Percentiles rank a stretch among this genome's conserved stretches.
These are phyloP conservation scores for Brassica juncea DNA, from an alignment of 345 rosid species.

Conservation along the genomic window DNA sequence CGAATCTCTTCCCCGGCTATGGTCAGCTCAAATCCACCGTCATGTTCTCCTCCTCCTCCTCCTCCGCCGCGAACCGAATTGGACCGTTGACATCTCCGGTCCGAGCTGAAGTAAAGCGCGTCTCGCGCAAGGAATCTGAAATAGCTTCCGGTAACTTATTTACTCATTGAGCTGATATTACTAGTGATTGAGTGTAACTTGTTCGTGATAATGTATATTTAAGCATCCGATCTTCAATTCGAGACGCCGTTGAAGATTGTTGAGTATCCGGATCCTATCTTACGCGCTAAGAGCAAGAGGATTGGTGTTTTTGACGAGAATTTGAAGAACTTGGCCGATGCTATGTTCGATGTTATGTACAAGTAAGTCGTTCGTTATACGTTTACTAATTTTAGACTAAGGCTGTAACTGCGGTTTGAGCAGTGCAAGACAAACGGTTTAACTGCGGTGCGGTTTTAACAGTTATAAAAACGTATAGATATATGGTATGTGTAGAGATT, in stretches of 20 bases:
- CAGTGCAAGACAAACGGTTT: no score
- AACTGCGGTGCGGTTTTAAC: no score
- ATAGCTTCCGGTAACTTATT: constrained; percentile 54
- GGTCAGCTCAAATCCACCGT: constrained; percentile 33
- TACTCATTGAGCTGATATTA: background rate
- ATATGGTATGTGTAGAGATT: no score
- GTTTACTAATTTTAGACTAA: background rate
- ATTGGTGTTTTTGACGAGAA: constrained; percentile 72
- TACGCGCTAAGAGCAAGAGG: constrained; percentile 75
- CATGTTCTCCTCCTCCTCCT: constrained; percentile 27
- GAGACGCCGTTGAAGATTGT: constrained; percentile 73
- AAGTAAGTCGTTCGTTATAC: constrained; percentile 54
- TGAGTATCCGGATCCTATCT: constrained; percentile 82
- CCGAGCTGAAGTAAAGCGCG: constrained; percentile 52
- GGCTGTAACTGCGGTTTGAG: no score
- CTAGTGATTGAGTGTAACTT: background rate
- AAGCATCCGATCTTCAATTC: constrained; percentile 71
- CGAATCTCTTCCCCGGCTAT: constrained; percentile 19
- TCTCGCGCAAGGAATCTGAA: constrained; percentile 40
- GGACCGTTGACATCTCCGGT: constrained; percentile 33
- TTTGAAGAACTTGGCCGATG: constrained; percentile 74
- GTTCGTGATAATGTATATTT: background rate
- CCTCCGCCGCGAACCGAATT: constrained; percentile 36
- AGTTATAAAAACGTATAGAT: no score
- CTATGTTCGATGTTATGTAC: constrained; percentile 94